phyloP scores from a whole-genome alignment of 2,329 filamentous ascomycete genomes.

The Cadophora gregata region DNA sequence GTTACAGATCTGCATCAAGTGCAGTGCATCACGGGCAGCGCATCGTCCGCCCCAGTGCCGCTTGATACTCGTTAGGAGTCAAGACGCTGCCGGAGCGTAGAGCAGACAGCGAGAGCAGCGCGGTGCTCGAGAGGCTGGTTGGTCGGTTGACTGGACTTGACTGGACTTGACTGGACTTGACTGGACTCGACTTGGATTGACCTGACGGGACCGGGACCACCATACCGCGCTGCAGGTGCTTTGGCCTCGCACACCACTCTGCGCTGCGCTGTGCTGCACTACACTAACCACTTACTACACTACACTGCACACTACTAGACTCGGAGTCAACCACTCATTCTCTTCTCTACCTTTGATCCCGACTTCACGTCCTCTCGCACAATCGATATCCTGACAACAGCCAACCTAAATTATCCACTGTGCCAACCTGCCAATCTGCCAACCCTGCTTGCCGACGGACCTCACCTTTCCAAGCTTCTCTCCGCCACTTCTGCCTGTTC shows the following conservation, averaged over 20 bases:
- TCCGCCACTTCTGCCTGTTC: constrained; percentile 14
- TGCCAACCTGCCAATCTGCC: not conserved
- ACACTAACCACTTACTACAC: not conserved
- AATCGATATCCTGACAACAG: not conserved
- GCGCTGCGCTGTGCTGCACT: not conserved
- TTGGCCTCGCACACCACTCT: constrained; percentile 1
- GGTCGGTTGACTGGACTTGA: too few species aligned
- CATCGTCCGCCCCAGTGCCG: constrained; percentile 23
- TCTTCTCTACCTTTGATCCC: not conserved
- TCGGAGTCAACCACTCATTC: not conserved
- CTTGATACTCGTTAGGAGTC: constrained; percentile 36
- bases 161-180: too few species aligned
- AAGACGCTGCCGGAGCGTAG: not conserved
- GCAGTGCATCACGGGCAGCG: constrained; percentile 26
- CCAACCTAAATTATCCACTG: not conserved
- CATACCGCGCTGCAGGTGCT: not conserved
- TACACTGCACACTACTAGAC: not conserved
- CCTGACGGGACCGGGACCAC: not conserved
- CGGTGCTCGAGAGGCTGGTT: not conserved
- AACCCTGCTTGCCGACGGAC: not conserved
- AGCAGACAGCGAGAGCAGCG: not conserved
- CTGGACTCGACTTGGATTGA: too few species aligned
- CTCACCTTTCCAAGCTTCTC: constrained; percentile 3
- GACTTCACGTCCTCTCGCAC: constrained; percentile 4
- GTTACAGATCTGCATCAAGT: constrained; percentile 50